Base-by-base conservation (phyloP, 2,329 filamentous ascomycete genomes). In the Lasiodiplodia citricola region DNA sequence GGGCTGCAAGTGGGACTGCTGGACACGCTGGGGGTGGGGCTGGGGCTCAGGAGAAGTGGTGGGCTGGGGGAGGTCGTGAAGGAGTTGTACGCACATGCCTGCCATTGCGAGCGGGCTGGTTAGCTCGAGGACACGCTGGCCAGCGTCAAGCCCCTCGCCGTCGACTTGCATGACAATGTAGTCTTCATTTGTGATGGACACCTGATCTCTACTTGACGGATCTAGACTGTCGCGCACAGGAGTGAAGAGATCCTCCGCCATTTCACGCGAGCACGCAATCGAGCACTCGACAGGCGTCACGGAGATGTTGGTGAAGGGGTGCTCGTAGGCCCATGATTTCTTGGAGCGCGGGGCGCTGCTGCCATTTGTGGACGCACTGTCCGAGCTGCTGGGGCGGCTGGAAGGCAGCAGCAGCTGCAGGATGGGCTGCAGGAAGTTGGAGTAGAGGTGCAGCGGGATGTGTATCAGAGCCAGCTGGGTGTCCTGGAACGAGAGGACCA, bases 251-350 rank as follows among this genome's bases (percentile, higher is more conserved):
- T 88, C 86, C 57, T 88, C 84, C 7, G 92, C 91, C 81, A 93
- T 91, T 52, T 87, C 85, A 69, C 88, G 88, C 71, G 95, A 91
- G 77, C 95, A 98, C 66, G 97, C 93, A 65, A 99, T 87, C 4
- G 94, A 97, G 81, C 93, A 97, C 80, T 97, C 96, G 67, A 97
- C 88, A 0, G 94, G 93, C 0, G 94, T 98, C 75, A 98, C 87
- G 71, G 93, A 96, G 73, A 99, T 90, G 79, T 98, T 98, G 78
- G 97, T 87, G 80, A 99, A 98, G 55, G 90, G 89, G 80, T 96
- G 91, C 76, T 84, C 83, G 71, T 78, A 83, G 18, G 81, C 81
- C 85, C 82, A 85, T 18, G 79, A 77, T 67, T 77, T 79, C 28
- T 75, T 75, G 21, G 77, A 73, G 66, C 76, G 77, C 10, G 78